Evolutionary conservation across 257 asterid genomes (phyloP), one percentile per base, ranked within the genome.

Genomic region (Gentiana straminea): DNA sequence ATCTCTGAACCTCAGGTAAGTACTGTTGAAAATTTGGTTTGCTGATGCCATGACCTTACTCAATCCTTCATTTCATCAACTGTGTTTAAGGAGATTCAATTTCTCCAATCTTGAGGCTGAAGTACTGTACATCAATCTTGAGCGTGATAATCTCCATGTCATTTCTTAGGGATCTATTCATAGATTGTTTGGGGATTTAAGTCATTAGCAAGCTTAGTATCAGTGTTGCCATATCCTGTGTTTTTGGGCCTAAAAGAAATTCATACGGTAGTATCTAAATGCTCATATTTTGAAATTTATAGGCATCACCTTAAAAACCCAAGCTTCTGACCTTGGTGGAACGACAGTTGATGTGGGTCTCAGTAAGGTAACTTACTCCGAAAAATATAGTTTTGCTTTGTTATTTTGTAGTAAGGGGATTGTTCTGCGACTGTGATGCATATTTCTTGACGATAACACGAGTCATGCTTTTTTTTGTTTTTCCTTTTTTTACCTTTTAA

Each of bases 1-100:
- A 86, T 86, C 89, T 43, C 91, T 67, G 96, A 90, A 86, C 90
- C 78, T 71, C 89, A 81, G 92, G 89, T 81, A 82, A 81, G 96
- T 86, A 74, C 61, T 61, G 94, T 84, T 46, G 91, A 84, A 60
- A 70, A 77, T 36, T 60, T 69, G 66, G 24, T 55, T 45, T 64
- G 69, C 89, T 84, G 94, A 84, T 90, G 96, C 90, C 81, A 64
- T 57, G 64, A 60, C 75, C 67, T 76, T 73, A 80, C 80, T 73
- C 46, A 41, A 7, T 41, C 46, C 9, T 41, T 41, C 10, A 5
- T 41, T 41, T 41, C 7, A 41, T 41, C 46, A 5, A 41, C 46
- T 41, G 46, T 41, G 46, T 41, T 41, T 10, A 41, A 10, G 37
- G 6, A 7, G 8, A 48, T 52, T 41, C 52, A 3, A 6, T 35